A percentile compares a stretch with the other conserved stretches of the same genome.
phyloP scores from a whole-genome alignment of 176 grass and related monocot species.

The Musa beccarii region DNA sequence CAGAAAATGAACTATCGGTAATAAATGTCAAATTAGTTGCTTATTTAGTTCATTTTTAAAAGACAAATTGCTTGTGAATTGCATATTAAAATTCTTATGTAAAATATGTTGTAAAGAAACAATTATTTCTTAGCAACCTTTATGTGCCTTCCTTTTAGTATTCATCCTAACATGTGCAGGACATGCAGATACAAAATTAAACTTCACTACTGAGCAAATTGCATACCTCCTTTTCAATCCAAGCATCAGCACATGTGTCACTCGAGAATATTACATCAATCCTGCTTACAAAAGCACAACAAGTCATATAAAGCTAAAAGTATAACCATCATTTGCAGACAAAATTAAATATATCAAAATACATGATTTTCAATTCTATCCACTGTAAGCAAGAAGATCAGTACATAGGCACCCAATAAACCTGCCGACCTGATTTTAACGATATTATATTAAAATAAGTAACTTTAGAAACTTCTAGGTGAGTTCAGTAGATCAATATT shows the following conservation, averaged over 20 bases:
- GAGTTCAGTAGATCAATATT: background rate
- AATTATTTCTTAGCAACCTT: background rate
- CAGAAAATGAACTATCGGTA: no score
- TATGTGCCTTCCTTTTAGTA: no score
- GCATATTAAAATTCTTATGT: no score
- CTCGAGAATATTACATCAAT: constrained; percentile 76
- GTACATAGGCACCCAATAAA: no score
- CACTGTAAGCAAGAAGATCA: no score
- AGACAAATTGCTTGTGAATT: no score
- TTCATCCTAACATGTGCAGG: constrained; percentile 11
- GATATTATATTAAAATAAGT: background rate
- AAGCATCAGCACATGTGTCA: constrained; percentile 66
- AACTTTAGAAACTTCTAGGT: background rate
- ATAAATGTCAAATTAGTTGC: no score
- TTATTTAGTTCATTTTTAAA: no score
- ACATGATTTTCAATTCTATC: background rate
- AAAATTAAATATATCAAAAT: background rate
- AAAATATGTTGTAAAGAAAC: background rate
- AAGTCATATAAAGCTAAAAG: background rate
- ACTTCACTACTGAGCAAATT: background rate
- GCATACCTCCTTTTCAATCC: constrained; percentile 84
- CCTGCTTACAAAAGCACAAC: constrained; percentile 33
- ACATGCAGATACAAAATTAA: constrained; percentile 6
- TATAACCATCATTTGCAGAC: background rate
- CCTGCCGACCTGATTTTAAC: background rate